A percentile compares a stretch with the other conserved stretches of the same genome.
Conservation (phyloP, 768 basidiomycete species). For the Leccinum longicurvipes region DNA sequence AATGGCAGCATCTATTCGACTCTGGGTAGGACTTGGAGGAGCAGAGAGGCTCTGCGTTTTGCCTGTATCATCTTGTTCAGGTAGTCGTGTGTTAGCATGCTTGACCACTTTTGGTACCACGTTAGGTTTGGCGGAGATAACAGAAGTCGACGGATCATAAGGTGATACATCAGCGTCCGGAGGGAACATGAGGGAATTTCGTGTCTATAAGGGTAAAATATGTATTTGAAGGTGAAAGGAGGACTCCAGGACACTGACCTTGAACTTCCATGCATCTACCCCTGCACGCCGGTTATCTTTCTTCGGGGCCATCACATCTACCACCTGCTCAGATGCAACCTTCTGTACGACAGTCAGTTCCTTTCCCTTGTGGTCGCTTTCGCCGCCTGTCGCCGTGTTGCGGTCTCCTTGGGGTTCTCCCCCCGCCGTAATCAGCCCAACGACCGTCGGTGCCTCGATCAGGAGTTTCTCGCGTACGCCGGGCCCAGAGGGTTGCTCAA, state of each 20-base stretch:
- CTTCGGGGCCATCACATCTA: conserved; percentile 78
- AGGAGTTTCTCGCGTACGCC: conserved; percentile 67
- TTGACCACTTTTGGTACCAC: conserved; percentile 63
- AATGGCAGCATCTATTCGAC: conserved; percentile 90
- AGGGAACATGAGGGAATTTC: conserved; percentile 93
- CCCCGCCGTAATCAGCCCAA: conserved; percentile 48
- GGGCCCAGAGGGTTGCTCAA: conserved; percentile 59
- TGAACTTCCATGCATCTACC: conserved; percentile 83
- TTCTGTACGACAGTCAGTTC: conserved; percentile 23
- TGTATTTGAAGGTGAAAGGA: neutral
- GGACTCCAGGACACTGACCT: conserved; percentile 39
- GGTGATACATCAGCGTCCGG: conserved; percentile 89
- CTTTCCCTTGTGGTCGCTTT: conserved; percentile 23
- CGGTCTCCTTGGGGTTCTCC: conserved; percentile 11
- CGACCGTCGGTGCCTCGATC: conserved; percentile 57
- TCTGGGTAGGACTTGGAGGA: conserved; percentile 87
- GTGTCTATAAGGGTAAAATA: conserved; percentile 48
- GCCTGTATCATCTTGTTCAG: conserved; percentile 59
- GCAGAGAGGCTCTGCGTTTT: conserved; percentile 44
- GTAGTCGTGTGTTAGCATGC: conserved; percentile 78
- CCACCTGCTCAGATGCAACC: conserved; percentile 28
- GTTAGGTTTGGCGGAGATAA: conserved; percentile 28
- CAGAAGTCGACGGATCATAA: conserved; percentile 47
- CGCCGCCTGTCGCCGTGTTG: conserved; percentile 20
- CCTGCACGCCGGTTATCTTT: conserved; percentile 70